A percentile compares a stretch with the other conserved stretches of the same genome.
Evolutionary conservation across 169 alveolate genomes (phyloP).

Genomic region (Plasmodium relictum): DNA sequence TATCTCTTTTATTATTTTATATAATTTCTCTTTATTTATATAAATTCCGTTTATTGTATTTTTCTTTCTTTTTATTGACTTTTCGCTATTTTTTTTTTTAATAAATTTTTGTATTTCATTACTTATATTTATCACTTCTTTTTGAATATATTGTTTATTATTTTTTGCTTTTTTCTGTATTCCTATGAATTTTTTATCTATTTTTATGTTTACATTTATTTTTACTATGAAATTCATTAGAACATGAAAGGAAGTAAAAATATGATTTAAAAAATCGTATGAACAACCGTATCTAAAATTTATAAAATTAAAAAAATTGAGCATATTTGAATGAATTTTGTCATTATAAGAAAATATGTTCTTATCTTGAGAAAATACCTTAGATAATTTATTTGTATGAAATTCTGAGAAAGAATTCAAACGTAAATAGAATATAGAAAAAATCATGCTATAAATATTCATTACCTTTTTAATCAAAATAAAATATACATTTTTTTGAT

Average conservation of each 20-base stretch:
- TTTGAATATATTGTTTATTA: background rate
- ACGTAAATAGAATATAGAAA: slow-evolving; percentile 65
- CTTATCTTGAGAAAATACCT: background rate
- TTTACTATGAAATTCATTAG: slow-evolving; percentile 23
- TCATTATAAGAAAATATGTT: slow-evolving; percentile 47
- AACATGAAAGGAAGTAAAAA: slow-evolving; percentile 72
- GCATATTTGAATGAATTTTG: slow-evolving; percentile 11
- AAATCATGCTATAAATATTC: slow-evolving; percentile 54
- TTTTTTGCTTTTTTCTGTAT: background rate
- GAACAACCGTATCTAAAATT: slow-evolving; percentile 74
- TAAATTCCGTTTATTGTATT: slow-evolving; percentile 5
- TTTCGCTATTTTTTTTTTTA: background rate
- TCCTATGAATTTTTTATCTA: slow-evolving; percentile 48
- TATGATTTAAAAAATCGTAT: slow-evolving; percentile 38
- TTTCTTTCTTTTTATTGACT: background rate
- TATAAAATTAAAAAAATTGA: slow-evolving; percentile 40
- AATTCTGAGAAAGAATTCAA: slow-evolving; percentile 45
- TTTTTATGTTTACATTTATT: slow-evolving; percentile 6
- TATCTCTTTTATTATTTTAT: slow-evolving; percentile 60
- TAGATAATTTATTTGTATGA: slow-evolving; percentile 47
- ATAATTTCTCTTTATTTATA: slow-evolving; percentile 19
- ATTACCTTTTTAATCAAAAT: slow-evolving; percentile 30
- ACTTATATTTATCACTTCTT: background rate
- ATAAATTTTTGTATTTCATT: background rate
- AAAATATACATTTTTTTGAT: slow-evolving; percentile 10